These are phyloP conservation scores for Xylaria sp. DNA, from an alignment of 2,329 filamentous ascomycete genomes.

Conservation along the genomic window DNA sequence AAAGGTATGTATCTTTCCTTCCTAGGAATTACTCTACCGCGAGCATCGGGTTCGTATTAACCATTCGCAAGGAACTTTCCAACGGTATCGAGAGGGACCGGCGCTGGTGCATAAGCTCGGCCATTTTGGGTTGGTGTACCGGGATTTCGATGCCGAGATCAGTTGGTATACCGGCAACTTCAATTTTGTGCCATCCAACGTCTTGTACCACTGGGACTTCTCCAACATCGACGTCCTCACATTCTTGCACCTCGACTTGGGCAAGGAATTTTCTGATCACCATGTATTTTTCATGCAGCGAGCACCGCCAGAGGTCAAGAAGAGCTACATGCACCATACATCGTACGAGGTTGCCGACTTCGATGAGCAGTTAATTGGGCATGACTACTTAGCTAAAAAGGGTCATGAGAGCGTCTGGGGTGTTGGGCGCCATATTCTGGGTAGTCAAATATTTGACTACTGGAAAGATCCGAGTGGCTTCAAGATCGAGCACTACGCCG, in stretches of 20 bases:
- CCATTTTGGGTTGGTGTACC: constrained; percentile 50
- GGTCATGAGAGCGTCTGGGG: constrained; percentile 67
- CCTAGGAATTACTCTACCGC: too few species aligned
- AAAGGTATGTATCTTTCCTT: constrained; percentile 24
- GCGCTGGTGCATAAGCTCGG: constrained; percentile 50
- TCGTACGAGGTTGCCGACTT: constrained; percentile 69
- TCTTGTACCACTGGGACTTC: constrained; percentile 39
- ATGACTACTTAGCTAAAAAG: constrained; percentile 64
- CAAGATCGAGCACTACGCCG: constrained; percentile 68
- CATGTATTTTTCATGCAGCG: constrained; percentile 62
- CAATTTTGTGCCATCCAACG: constrained; percentile 50
- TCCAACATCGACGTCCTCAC: constrained; percentile 40
- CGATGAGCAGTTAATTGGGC: constrained; percentile 67
- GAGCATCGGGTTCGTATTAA: background rate
- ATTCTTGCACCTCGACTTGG: constrained; percentile 65
- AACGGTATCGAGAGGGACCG: constrained; percentile 49
- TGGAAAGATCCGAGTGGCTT: constrained; percentile 41
- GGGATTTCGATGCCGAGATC: constrained; percentile 48
- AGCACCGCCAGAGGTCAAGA: constrained; percentile 39
- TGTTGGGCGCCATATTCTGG: constrained; percentile 67
- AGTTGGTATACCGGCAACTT: constrained; percentile 50
- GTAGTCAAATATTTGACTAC: constrained; percentile 67
- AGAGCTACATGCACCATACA: constrained; percentile 63
- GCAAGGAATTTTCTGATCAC: constrained; percentile 61
- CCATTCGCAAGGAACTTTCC: constrained; percentile 37